Percentiles rank a stretch among this genome's conserved stretches.
Conservation (phyloP, 2,329 filamentous ascomycete species). For the Aspergillaceae sp. region DNA sequence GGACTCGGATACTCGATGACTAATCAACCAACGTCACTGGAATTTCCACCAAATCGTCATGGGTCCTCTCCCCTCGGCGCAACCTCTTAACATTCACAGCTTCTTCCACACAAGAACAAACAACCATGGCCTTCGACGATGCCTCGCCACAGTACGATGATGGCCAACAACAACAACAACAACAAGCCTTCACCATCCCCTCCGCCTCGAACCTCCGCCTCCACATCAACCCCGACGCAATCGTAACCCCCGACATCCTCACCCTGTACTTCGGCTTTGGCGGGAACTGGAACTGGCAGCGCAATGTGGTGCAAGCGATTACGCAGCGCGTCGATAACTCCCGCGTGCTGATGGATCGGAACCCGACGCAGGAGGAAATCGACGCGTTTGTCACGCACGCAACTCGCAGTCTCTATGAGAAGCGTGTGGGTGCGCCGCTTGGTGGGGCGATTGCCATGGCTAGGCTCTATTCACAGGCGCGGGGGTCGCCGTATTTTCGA, state of each 20-base stretch:
- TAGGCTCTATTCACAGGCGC: constrained; percentile 6
- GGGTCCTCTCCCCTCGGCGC: too few relatives aligned
- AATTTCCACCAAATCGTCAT: too few relatives aligned
- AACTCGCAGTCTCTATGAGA: constrained; percentile 14
- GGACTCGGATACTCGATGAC: too few relatives aligned
- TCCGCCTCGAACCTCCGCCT: constrained; percentile 10
- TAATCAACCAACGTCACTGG: too few relatives aligned
- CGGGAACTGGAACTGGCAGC: constrained; percentile 13
- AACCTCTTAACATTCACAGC: too few relatives aligned
- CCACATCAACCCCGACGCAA: constrained; percentile 17
- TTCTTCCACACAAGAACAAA: too few relatives aligned
- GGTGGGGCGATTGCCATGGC: constrained; percentile 6
- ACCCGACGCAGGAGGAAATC: constrained; percentile 26
- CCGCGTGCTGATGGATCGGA: constrained; percentile 16
- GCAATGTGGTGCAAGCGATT: constrained; percentile 1
- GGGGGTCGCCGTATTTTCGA: constrained; percentile 5
- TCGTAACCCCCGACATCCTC: constrained; percentile 17
- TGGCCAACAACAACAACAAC: constrained; percentile 2
- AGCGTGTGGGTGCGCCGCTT: constrained; percentile 14
- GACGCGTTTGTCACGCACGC: constrained; percentile 21
- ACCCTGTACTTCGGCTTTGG: constrained; percentile 22
- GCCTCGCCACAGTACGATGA: constrained; percentile 12
- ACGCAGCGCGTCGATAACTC: constrained; percentile 13
- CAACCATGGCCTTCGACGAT: constrained; percentile 19
- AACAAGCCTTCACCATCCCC: constrained; percentile 2